Conservation (phyloP, 192 early-diverging fungal genomes). For the Diversispora eburnea region DNA sequence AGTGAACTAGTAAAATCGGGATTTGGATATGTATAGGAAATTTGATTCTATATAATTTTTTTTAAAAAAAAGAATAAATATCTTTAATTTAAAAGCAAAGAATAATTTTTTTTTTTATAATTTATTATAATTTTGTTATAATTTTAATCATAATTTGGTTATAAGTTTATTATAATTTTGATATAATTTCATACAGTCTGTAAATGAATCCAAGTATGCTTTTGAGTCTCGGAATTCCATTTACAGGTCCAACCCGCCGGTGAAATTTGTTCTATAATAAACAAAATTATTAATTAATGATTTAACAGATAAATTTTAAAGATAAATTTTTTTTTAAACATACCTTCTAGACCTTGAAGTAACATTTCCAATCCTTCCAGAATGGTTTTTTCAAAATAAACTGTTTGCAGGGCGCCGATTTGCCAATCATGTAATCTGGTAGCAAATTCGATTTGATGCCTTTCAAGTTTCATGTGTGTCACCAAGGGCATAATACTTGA, state of each 20-base stretch:
- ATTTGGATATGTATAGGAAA: constrained; percentile 3
- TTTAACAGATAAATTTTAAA: neutral
- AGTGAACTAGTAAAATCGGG: neutral
- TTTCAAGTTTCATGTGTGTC: constrained; percentile 17
- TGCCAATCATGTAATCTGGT: constrained; percentile 24
- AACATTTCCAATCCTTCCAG: constrained; percentile 9
- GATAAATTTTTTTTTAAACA: neutral
- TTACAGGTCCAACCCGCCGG: constrained; percentile 6
- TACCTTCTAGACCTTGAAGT: constrained; percentile 4
- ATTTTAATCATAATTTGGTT: no score
- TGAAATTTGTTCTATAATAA: constrained; percentile 8
- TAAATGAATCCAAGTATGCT: constrained; percentile 5
- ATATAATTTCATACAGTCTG: neutral
- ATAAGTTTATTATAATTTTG: no score
- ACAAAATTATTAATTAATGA: neutral
- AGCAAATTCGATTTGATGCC: constrained; percentile 19
- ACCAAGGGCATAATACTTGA: constrained; percentile 6
- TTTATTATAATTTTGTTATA: no score
- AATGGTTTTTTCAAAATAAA: constrained; percentile 18
- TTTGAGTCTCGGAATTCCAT: constrained; percentile 11
- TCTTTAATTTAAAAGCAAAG: no score
- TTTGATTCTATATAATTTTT: constrained; percentile 1
- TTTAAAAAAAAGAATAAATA: no score
- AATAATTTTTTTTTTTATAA: no score
- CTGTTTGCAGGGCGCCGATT: constrained; percentile 2